Base-by-base conservation (phyloP, 805 yeast genomes). In the Cephaloascus albidus region DNA sequence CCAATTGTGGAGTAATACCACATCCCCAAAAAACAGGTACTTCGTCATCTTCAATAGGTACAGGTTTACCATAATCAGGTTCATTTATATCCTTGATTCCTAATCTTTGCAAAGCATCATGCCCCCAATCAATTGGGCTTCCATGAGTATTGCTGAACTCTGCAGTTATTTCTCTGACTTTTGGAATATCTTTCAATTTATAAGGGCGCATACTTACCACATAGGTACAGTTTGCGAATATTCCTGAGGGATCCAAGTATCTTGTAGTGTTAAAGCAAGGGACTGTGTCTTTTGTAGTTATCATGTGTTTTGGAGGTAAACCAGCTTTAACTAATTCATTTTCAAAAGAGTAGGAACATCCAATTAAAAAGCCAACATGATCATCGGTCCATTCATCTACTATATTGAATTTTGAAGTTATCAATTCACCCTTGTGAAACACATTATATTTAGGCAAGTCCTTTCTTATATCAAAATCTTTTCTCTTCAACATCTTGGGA, bases 21-120 rank as follows among this genome's bases (percentile, higher is more conserved):
- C 71, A 65, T 2, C 60, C 70, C 70, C 70, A 66, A 40, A 66
- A 65, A 2, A 64, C 68, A 2, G 72, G 71, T 3, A 65, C 41
- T 38, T 65, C 70, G 35, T 52, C 66, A 0, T 48, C 56, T 8
- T 44, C 45, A 15, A 63, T 49, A 3, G 43, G 53, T 4, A 57
- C 49, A 1, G 54, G 31, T 14, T 61, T 65, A 4, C 70, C 70
- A 45, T 51, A 64, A 10, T 65, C 70, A 1, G 69, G 70, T 4
- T 38, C 40, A 2, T 20, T 39, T 4, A 64, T 36, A 37, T 61
- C 55, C 8, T 41, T 36, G 18, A 66, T 63, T 2, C 70, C 70
- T 18, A 66, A 43, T 30, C 62, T 47, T 30, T 49, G 43, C 1
- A 54, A 55, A 4, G 59, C 68, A 26, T 61, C 68, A 45, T 45